Base-by-base conservation (phyloP, 2,329 filamentous ascomycete species). In the Colletotrichum sp. region DNA sequence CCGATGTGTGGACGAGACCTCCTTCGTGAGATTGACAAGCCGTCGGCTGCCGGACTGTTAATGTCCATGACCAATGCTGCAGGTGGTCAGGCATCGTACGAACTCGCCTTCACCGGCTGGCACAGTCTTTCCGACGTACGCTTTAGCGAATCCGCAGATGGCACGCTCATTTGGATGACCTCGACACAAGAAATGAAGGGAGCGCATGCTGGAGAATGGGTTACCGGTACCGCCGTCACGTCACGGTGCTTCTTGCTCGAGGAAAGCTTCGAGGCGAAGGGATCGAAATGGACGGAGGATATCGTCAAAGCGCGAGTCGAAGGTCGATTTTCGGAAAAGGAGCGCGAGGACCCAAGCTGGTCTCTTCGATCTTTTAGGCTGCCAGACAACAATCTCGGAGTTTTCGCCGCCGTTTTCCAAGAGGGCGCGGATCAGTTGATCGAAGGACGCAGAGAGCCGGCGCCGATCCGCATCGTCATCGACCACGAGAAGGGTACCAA, bases 261-360 rank as follows among this genome's bases (percentile, higher is more conserved):
- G 67, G 94, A 95, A 68, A 86, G 90, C 9, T 96, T 96, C 80
- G 94, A 98, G 81, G 93, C 93, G 30, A 96, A 93, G 82, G 95
- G 94, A 2, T 87, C 89, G 22, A 94, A 93, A 76, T 93, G 95
- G 84, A 92, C 92, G 32, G 96, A 98, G 84, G 97, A 98, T 78
- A 89, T 98, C 15, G 92, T 93, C 64, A 98, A 96, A 85, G 96
- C 96, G 11, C 92, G 93, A 78, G 92, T 98, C 16, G 96, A 98
- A 84, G 94, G 93, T 8, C 91, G 96, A 13, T 98, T 98, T 80
- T 87, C 94, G 1, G 96, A 98, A 82, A 83, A 87, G n/a, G 95
- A 98, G 85, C 92, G 96, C 74, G 95, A 98, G 83, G 91, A 93
- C 74, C 90, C 93, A 19, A 92, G 91, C 79, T 98, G 95, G 96